A percentile compares a stretch with the other conserved stretches of the same genome.
These are phyloP conservation scores for Scheffersomyces stipitis DNA, from an alignment of 805 yeast genomes.

Conservation along the genomic window DNA sequence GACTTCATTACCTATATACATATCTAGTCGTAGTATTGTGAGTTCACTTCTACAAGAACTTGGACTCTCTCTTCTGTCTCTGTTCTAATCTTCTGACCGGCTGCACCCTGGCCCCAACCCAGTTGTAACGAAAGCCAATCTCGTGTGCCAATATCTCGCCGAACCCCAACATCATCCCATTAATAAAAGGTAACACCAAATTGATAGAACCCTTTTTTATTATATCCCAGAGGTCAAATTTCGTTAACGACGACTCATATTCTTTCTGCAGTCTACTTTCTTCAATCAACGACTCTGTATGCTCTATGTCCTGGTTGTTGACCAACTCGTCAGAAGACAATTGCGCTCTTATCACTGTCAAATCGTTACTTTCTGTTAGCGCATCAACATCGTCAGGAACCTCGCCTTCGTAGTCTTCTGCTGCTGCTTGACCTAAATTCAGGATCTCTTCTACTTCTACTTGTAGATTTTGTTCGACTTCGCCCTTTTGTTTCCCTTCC, in stretches of 20 bases:
- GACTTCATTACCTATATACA: too few species aligned
- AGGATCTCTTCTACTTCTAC: too few species aligned
- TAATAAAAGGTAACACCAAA: slow-evolving; percentile 79
- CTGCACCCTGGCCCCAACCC: slow-evolving; percentile 67
- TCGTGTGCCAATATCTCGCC: slow-evolving; percentile 96
- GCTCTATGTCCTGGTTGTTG: slow-evolving; percentile 24
- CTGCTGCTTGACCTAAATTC: too few species aligned
- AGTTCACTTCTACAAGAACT: slow-evolving; percentile 6
- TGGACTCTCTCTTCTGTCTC: slow-evolving; percentile 16
- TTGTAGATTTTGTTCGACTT: too few species aligned
- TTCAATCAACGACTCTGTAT: slow-evolving; percentile 23
- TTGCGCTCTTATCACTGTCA: slow-evolving; percentile 22
- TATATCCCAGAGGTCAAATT: slow-evolving; percentile 38
- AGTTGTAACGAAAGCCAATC: slow-evolving; percentile 74
- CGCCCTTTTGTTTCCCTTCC: too few species aligned
- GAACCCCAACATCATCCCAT: slow-evolving; percentile 94
- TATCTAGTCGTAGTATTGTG: not conserved
- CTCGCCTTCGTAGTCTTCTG: too few species aligned
- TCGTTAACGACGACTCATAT: slow-evolving; percentile 9
- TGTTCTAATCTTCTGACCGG: slow-evolving; percentile 33
- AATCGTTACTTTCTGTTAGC: slow-evolving; percentile 16
- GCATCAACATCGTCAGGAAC: slow-evolving; percentile 4
- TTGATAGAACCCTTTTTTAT: slow-evolving; percentile 64
- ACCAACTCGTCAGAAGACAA: slow-evolving; percentile 33
- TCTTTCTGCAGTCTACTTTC: slow-evolving; percentile 18